These are phyloP conservation scores for Martiniozyma abietophila DNA, from an alignment of 805 yeast genomes.

Conservation along the genomic window DNA sequence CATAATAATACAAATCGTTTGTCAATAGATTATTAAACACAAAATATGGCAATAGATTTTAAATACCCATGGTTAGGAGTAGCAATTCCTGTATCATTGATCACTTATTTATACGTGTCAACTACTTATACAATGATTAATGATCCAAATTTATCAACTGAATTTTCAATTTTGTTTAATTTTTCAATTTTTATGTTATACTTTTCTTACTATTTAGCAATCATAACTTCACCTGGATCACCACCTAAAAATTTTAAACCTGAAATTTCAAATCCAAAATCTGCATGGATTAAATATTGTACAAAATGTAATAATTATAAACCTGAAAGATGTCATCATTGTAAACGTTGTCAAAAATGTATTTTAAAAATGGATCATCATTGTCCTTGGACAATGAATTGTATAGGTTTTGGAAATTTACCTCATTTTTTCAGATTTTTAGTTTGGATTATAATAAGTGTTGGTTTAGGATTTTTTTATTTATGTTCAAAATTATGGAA, in stretches of 20 bases:
- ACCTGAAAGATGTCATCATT: slow-evolving; percentile 83
- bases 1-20: too few species aligned
- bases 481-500: slow-evolving; percentile 31
- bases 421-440: slow-evolving; percentile 78
- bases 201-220: slow-evolving; percentile 68
- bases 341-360: slow-evolving; percentile 66
- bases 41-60: slow-evolving; percentile 23
- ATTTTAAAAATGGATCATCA: slow-evolving; percentile 92
- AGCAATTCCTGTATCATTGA: slow-evolving; percentile 53
- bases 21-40: too few species aligned
- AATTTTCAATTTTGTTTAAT: slow-evolving; percentile 32
- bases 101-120: slow-evolving; percentile 51
- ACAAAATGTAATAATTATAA: slow-evolving; percentile 61
- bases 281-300: slow-evolving; percentile 60
- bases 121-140: slow-evolving; percentile 49
- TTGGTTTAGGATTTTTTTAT: slow-evolving; percentile 37
- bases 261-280: slow-evolving; percentile 9
- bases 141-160: slow-evolving; percentile 28
- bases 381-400: slow-evolving; percentile 88
- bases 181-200: slow-evolving; percentile 40
- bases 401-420: slow-evolving; percentile 72
- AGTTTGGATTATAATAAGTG: slow-evolving; percentile 49
- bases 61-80: slow-evolving; percentile 42
- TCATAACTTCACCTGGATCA: slow-evolving; percentile 55
- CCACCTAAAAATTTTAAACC: slow-evolving; percentile 44